These are phyloP conservation scores for Dinochytrium kinnereticum DNA, from an alignment of 371 early-diverging fungal genomes.

Conservation along the genomic window DNA sequence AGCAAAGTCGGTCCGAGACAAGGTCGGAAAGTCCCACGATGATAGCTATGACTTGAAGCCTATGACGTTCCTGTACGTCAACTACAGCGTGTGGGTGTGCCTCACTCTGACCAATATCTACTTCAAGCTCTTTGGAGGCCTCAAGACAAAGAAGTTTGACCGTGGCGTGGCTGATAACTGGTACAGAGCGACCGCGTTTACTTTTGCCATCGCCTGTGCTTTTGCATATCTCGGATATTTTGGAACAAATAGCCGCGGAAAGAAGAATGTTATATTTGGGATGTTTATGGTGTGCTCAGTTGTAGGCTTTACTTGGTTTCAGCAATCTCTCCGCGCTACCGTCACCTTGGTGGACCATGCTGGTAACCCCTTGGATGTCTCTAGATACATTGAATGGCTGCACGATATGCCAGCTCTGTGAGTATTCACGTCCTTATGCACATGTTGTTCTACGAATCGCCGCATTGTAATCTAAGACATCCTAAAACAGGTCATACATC, in stretches of 20 bases:
- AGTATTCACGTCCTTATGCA: too few species aligned
- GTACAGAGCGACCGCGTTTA: constrained; percentile 27
- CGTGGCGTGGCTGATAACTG: constrained; percentile 26
- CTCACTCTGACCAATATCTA: constrained; percentile 13
- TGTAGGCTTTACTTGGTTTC: constrained; percentile 23
- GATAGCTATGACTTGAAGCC: constrained; percentile 15
- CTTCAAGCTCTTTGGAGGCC: constrained; percentile 27
- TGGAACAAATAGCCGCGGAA: constrained; percentile 22
- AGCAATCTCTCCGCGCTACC: constrained; percentile 4
- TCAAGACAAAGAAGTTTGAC: constrained; percentile 21
- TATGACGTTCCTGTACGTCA: constrained; percentile 29
- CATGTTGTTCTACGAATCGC: background rate
- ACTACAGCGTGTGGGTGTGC: constrained; percentile 31
- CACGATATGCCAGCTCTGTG: constrained; percentile 18
- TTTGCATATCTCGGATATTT: constrained; percentile 26
- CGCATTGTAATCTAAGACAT: background rate
- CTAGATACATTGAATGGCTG: constrained; percentile 11
- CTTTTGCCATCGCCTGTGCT: constrained; percentile 27
- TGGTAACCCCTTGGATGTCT: constrained; percentile 11
- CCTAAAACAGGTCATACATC: background rate
- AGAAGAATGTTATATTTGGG: constrained; percentile 27
- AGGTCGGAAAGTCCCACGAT: constrained; percentile 8
- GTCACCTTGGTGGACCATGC: constrained; percentile 19
- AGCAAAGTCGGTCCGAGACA: background rate
- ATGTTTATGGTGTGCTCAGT: constrained; percentile 21